A percentile compares a stretch with the other conserved stretches of the same genome.
phyloP scores from a whole-genome alignment of 495 filamentous ascomycete genomes.

The Hypoxylon crocopeplum region DNA sequence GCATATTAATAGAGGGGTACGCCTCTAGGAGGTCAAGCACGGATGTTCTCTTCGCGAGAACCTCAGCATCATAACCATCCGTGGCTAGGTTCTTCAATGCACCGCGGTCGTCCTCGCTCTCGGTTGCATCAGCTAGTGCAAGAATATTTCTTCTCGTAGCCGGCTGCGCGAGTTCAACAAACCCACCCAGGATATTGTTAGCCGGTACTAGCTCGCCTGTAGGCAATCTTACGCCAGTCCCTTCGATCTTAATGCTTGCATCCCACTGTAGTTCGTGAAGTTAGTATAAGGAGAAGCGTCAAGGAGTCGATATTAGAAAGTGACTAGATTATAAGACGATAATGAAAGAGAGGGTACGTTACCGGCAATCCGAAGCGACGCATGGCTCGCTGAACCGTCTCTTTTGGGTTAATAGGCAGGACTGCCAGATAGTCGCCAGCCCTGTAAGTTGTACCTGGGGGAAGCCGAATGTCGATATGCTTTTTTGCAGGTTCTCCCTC shows the following conservation, averaged over 20 bases:
- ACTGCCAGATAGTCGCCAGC: conserved; percentile 73
- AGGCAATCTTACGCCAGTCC: conserved; percentile 55
- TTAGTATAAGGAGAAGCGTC: no score
- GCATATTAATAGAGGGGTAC: conserved; percentile 50
- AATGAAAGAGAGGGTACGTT: neutral
- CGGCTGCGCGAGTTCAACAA: conserved; percentile 70
- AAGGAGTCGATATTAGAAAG: no score
- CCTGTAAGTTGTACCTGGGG: conserved; percentile 64
- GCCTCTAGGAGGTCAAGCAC: conserved; percentile 66
- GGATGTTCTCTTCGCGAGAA: conserved; percentile 58
- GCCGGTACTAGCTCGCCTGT: conserved; percentile 60
- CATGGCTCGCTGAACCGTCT: conserved; percentile 54
- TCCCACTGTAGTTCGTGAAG: conserved; percentile 13
- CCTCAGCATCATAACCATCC: conserved; percentile 27
- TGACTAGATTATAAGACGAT: neutral
- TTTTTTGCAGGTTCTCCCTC: conserved; percentile 62
- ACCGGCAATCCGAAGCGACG: conserved; percentile 41
- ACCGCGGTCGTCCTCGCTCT: conserved; percentile 18
- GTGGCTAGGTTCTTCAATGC: conserved; percentile 22
- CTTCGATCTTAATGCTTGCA: conserved; percentile 22
- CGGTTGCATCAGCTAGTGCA: conserved; percentile 29
- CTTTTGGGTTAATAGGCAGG: conserved; percentile 64
- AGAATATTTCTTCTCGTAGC: conserved; percentile 53
- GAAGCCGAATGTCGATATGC: conserved; percentile 65
- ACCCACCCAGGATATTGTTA: conserved; percentile 62